Percentiles rank a stretch among this genome's conserved stretches.
Evolutionary conservation across 495 filamentous ascomycete genomes (phyloP).

Genomic region (Daldinia vernicosa): DNA sequence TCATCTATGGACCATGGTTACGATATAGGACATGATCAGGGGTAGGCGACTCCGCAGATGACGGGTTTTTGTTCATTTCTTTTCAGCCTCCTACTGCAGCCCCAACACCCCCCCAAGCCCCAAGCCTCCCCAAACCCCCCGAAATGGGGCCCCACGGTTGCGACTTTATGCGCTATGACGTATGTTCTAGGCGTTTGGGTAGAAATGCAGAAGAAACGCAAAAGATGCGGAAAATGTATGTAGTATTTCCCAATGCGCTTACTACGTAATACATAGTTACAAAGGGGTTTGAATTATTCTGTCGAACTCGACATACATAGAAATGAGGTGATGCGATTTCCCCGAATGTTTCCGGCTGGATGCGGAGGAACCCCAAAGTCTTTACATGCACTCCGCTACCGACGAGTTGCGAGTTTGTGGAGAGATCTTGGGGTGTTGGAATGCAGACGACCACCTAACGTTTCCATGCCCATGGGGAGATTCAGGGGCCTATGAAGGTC

Average conservation of each 20-base stretch:
- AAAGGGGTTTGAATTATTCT: not conserved
- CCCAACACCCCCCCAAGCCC: slow-evolving; percentile 2
- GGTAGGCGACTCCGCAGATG: slow-evolving; percentile 24
- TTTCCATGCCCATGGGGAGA: slow-evolving; percentile 17
- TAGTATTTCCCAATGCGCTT: slow-evolving; percentile 24
- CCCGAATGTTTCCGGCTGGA: slow-evolving; percentile 1
- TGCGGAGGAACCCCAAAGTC: slow-evolving; percentile 2
- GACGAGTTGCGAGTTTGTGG: slow-evolving; percentile 23
- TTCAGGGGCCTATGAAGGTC: slow-evolving; percentile 11
- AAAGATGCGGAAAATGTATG: slow-evolving; percentile 32
- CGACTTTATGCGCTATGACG: slow-evolving; percentile 27
- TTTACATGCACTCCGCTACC: slow-evolving; percentile 20
- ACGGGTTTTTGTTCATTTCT: not conserved
- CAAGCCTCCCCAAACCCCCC: slow-evolving; percentile 5
- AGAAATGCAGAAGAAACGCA: slow-evolving; percentile 14
- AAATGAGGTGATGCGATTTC: not conserved
- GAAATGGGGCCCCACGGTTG: slow-evolving; percentile 23
- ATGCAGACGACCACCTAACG: slow-evolving; percentile 28
- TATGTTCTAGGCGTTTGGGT: slow-evolving; percentile 17
- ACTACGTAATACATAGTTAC: slow-evolving; percentile 23
- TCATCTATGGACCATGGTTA: not conserved
- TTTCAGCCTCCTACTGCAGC: slow-evolving; percentile 26
- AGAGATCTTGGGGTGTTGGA: slow-evolving; percentile 31
- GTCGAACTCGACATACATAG: not conserved
- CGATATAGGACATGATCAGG: not conserved